A percentile compares a stretch with the other conserved stretches of the same genome.
Evolutionary conservation across 305 asterid genomes (phyloP).

Genomic region (Fraxinus angustifolia): DNA sequence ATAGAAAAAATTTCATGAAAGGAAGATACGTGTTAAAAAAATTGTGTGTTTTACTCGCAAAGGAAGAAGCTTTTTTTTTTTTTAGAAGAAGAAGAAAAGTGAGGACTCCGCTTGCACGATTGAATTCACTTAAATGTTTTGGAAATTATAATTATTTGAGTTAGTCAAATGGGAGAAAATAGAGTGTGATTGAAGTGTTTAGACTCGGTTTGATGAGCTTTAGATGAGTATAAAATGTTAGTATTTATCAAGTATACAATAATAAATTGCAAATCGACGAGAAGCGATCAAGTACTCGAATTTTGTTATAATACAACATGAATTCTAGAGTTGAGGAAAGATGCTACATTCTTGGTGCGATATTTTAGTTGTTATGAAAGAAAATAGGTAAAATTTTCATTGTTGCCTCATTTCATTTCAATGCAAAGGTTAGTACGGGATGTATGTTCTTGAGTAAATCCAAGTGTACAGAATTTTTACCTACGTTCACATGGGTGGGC

Average conservation of each 20-base stretch:
- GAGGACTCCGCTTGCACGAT: background rate
- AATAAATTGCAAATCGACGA: background rate
- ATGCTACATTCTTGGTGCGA: background rate
- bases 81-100: background rate
- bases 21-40: no score
- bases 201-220: no score
- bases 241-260: no score
- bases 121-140: background rate
- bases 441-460: no score
- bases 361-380: background rate
- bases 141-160: background rate
- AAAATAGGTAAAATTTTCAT: background rate
- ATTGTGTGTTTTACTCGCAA: background rate
- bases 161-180: background rate
- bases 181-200: background rate
- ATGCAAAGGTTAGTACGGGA: no score
- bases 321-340: background rate
- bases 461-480: no score
- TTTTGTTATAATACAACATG: background rate
- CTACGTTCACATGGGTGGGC: no score
- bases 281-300: no score
- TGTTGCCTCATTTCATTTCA: no score
- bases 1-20: no score
- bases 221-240: background rate
- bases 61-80: background rate